A percentile compares a stretch with the other conserved stretches of the same genome.
These are phyloP conservation scores for Cystobasidium onofrii DNA, from an alignment of 768 basidiomycete genomes.

Conservation along the genomic window DNA sequence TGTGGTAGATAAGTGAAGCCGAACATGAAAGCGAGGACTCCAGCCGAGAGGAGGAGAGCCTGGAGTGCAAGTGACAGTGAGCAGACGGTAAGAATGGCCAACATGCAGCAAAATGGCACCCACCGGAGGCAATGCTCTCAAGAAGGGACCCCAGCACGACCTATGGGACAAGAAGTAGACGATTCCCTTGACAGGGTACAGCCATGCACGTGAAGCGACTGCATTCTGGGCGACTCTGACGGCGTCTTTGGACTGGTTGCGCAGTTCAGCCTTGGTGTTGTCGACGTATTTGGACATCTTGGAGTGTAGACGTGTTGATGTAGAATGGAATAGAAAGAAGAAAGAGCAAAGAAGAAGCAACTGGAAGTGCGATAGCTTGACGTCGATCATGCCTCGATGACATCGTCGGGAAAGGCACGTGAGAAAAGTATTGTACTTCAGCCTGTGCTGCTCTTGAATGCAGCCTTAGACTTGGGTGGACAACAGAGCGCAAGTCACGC, in stretches of 20 bases:
- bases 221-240: slow-evolving; percentile 16
- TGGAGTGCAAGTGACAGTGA: background rate
- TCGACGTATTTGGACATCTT: slow-evolving; percentile 28
- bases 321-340: background rate
- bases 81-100: background rate
- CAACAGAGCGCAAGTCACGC: background rate
- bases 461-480: too few species aligned
- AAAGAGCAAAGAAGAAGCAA: background rate
- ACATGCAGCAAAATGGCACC: background rate
- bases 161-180: slow-evolving; percentile 2
- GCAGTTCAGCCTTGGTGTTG: slow-evolving; percentile 10
- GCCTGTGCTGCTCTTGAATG: too few species aligned
- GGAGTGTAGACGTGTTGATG: background rate
- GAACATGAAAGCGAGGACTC: slow-evolving; percentile 19
- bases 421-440: too few species aligned
- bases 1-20: slow-evolving; percentile 25
- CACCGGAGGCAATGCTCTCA: slow-evolving; percentile 25
- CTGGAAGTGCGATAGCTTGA: background rate
- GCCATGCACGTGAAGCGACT: slow-evolving; percentile 12
- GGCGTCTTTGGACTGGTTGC: slow-evolving; percentile 13
- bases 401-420: too few species aligned
- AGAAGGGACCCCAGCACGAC: slow-evolving; percentile 22
- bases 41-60: slow-evolving; percentile 20
- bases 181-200: slow-evolving; percentile 24
- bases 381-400: background rate